Evolutionary conservation across 768 basidiomycete genomes (phyloP).

Genomic region (Russula compacta): DNA sequence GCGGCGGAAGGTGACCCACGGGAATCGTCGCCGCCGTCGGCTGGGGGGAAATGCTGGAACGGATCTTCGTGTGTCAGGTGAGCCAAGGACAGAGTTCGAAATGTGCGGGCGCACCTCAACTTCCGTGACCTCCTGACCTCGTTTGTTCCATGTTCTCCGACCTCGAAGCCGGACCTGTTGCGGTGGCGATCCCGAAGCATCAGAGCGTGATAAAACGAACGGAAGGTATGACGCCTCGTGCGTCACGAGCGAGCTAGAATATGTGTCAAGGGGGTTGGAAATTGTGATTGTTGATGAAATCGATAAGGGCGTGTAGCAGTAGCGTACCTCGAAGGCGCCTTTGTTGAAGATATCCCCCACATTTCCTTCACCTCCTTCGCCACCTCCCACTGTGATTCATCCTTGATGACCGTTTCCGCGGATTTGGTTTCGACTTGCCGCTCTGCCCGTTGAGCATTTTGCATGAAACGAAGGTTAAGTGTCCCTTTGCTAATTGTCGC

Average conservation of each 20-base stretch:
- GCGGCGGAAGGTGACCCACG: constrained; percentile 6
- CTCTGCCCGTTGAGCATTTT: constrained; percentile 9
- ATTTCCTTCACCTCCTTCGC: constrained; percentile 8
- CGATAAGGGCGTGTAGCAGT: neutral
- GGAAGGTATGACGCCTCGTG: constrained; percentile 20
- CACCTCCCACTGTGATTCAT: constrained; percentile 19
- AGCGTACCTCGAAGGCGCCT: constrained; percentile 6
- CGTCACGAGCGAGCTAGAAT: constrained; percentile 5
- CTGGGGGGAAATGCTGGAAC: constrained; percentile 3
- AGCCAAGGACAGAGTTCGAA: neutral
- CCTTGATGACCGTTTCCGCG: neutral
- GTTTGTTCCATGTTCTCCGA: constrained; percentile 19
- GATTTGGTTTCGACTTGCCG: neutral
- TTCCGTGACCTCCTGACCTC: constrained; percentile 18
- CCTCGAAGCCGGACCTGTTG: constrained; percentile 13
- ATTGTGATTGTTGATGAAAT: neutral
- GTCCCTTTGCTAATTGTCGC: constrained; percentile 17
- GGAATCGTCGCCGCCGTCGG: constrained; percentile 4
- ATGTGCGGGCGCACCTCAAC: constrained; percentile 2
- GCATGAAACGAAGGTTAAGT: constrained; percentile 20
- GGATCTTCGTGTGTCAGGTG: constrained; percentile 12
- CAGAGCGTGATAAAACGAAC: constrained; percentile 11
- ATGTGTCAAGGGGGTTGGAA: neutral
- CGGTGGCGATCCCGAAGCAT: constrained; percentile 15
- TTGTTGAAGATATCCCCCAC: constrained; percentile 10